Base-by-base conservation (phyloP, 305 asterid genomes). In the Fraxinus ornus region DNA sequence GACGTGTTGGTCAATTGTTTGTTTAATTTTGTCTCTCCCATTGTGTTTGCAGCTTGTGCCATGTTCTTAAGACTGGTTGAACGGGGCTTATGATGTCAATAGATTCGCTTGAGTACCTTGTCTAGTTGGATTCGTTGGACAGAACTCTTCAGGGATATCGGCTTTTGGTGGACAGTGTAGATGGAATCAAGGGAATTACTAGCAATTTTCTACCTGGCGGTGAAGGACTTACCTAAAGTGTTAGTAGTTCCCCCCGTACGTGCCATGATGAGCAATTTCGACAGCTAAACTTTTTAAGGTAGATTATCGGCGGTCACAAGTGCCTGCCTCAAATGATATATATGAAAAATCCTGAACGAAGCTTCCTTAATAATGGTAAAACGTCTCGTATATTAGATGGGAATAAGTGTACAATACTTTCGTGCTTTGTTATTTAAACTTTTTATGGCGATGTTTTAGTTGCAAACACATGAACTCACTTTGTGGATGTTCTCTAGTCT, bases 11-110 rank as follows among this genome's bases (percentile, higher is more conserved):
- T 6, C 47, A 32, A 32, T 35, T 33, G 44, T 33, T 72, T 24
- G 19, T 17, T 64, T 62, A 24, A 44, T 64, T 75, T 37, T 80
- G n/a, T 71, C 24, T 75, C 80, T 28, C 52, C 44, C 52, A 62
- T 82, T 5, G 49, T 72, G 19, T 55, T 33, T 86, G 89, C 93
- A 93, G 98, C 93, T 86, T 87, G 94, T 92, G 97, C 91, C 94
- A 86, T 89, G 94, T 88, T 90, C 91, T 86, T 86, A 89, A 74
- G 94, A 84, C 89, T 87, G 93, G 91, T 88, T 82, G 84, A 86
- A 82, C 83, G 89, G 89, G 89, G 92, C 84, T 90, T 88, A 90
- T 89, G 89, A 88, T 87, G 70, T 88, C 91, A 87, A 87, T 91
- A 89, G 93, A 89, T 86, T 91, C 80, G 86, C 84, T 86, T 85